A percentile compares a stretch with the other conserved stretches of the same genome.
These are phyloP conservation scores for Coemansia asiatica DNA, from an alignment of 192 early-diverging fungal genomes.

Conservation along the genomic window DNA sequence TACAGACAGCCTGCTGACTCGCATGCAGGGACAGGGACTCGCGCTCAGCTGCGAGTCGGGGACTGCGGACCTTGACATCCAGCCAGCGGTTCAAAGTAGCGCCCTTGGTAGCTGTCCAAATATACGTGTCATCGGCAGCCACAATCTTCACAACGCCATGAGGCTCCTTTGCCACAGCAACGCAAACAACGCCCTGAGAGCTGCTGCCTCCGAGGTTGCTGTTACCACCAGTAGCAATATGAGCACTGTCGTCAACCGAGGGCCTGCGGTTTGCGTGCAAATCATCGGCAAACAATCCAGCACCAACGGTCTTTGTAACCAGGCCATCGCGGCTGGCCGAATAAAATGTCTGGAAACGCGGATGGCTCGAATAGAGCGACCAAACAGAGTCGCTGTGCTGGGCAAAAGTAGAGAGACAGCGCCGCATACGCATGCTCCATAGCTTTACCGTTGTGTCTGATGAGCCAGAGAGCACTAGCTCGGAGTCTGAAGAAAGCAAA, in stretches of 20 bases:
- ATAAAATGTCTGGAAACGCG: conserved; percentile 87
- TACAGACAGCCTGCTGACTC: background rate
- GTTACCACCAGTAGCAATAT: background rate
- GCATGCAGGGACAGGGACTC: background rate
- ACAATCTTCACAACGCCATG: conserved; percentile 83
- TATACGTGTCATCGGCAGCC: conserved; percentile 78
- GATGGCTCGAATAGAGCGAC: conserved; percentile 84
- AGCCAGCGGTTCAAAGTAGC: conserved; percentile 84
- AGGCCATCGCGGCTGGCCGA: conserved; percentile 89
- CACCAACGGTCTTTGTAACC: conserved; percentile 78
- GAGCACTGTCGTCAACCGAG: conserved; percentile 17
- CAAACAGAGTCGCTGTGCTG: conserved; percentile 89
- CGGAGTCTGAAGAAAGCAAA: conserved; percentile 83
- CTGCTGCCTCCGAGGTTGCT: background rate
- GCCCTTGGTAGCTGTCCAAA: conserved; percentile 89
- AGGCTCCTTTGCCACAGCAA: conserved; percentile 84
- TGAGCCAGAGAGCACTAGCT: conserved; percentile 85
- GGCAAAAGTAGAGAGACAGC: conserved; percentile 86
- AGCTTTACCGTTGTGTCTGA: conserved; percentile 95
- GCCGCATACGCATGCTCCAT: conserved; percentile 87
- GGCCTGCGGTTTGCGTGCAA: conserved; percentile 7
- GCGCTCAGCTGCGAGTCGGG: background rate
- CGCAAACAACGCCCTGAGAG: conserved; percentile 55
- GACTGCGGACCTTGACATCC: conserved; percentile 28
- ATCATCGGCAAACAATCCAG: conserved; percentile 46